Evolutionary conservation across 2,329 filamentous ascomycete genomes (phyloP), one percentile per base, ranked within the genome.

Genomic region (Colletotrichum cereale): DNA sequence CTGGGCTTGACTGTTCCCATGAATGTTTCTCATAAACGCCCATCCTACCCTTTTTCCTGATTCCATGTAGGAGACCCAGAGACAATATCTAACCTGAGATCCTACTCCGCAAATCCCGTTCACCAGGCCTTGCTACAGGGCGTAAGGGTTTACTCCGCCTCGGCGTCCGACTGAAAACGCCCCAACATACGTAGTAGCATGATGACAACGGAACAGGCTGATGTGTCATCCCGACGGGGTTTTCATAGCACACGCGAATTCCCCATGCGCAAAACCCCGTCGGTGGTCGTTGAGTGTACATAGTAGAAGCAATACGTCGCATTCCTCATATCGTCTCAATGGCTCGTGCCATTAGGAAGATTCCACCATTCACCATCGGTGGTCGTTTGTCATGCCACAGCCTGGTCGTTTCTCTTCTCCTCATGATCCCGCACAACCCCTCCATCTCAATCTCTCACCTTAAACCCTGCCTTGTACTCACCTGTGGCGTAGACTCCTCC

Each of bases 401-500:
- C 34, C 34, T 38, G 31, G 53, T 38, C 5, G 21, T 38, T n/a
- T n/a, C 11, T 34, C 53, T 24, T 38, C 31, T 50, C 18, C 42
- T 11, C 40, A 36, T 58, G 4, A 5, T 66, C 16, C 36, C 18
- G 12, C 56, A 44, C 44, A 7, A 52, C 53, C 14, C 44, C 21
- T 14, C 42, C 55, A 38, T 31, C 29, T 26, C 24, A n/a, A 31
- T n/a, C n/a, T 52, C n/a, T 24, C 44, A 34, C 18, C 36, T 58
- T 38, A 56, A 67, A 16, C 56, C 64, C 56, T 62, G 47, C 42
- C 55, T 56, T 14, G 38, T 34, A 44, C 64, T 66, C 56, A 56
- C 47, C 52, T 66, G 44, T 34, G 55, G 55, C 53, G 18, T 29
- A 61, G 26, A 24, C 24, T 31, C 36, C 34, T 52, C 44, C 26